Evolutionary conservation across 139 green algal genomes (phyloP), one percentile per base, ranked within the genome.

Genomic region (Auxenochlorella pyrenoidosa): DNA sequence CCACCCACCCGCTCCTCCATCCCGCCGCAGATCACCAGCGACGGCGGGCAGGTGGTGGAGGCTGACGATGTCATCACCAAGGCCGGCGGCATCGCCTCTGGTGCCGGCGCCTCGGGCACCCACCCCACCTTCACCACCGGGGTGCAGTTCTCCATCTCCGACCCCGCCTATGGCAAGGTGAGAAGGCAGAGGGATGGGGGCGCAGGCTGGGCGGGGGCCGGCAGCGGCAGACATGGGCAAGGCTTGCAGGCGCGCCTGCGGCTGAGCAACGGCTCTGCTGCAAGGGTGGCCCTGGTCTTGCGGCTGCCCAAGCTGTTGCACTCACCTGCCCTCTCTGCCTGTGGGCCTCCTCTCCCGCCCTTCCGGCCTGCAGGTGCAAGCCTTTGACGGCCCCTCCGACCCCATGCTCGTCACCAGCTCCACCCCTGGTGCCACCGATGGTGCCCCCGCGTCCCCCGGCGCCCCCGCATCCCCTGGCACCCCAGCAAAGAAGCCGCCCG

Each of bases 81-180:
- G 18, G 66, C 75, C 32, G 91, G 91, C 36, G 65, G 79, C 44
- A 92, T 87, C 34, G 66, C 30, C 28, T 83, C 90, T 28, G 84
- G 84, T 32, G 38, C 58, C 36, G 32, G 21, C 38, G 70, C 34
- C n/a, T 43, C 34, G 15, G 41, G 44, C 54, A 28, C 41, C 40
- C 40, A 32, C 34, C 15, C 47, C 71, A 72, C 38, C 12, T 73
- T 94, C 51, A 59, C 79, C 15, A 91, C 92, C 16, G 65, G 58
- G 26, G 90, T 92, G 36, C 91, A 94, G 79, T 93, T 94, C 60
- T 51, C 60, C 32, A 89, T 93, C 84, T 86, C 54, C 40, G 88
- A 93, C 79, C 90, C 90, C 1, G 59, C 78, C 16, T 82, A 28
- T 5, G 82, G 82, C 43, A 58, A 30, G 82, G 66, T 78, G 66